Percentiles rank a stretch among this genome's conserved stretches.
phyloP scores from a whole-genome alignment of 2,329 filamentous ascomycete species.

The Diaporthe vexans region DNA sequence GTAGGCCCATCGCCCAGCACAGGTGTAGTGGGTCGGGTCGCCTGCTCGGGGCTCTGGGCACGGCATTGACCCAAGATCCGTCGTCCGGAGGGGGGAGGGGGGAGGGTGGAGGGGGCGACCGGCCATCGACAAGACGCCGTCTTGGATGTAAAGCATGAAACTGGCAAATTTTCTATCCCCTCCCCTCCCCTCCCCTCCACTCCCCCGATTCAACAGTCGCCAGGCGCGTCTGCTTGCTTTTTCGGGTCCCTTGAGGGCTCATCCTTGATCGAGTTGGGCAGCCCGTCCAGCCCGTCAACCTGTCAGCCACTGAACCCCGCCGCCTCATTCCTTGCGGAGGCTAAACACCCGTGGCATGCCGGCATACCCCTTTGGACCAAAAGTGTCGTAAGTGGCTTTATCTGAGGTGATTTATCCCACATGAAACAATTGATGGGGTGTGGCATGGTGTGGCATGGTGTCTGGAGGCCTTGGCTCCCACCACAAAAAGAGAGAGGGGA shows the following conservation, averaged over 20 bases:
- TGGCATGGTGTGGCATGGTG: constrained; percentile 14
- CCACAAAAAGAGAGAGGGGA: neutral
- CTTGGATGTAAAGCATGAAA: constrained; percentile 4
- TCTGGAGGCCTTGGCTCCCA: neutral
- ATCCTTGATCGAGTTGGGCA: neutral
- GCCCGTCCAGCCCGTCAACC: neutral
- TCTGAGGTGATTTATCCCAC: constrained; percentile 6
- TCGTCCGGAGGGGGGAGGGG: neutral
- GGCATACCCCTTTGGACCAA: neutral
- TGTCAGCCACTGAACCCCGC: constrained; percentile 14
- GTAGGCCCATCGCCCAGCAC: too few species aligned
- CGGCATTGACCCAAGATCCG: constrained; percentile 27
- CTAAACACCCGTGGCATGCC: constrained; percentile 3
- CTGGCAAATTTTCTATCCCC: neutral
- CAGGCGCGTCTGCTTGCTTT: constrained; percentile 10
- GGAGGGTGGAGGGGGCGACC: neutral
- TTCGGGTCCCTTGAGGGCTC: constrained; percentile 16
- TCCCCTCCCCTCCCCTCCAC: too few species aligned
- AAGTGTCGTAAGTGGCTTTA: neutral
- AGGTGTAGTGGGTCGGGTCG: neutral
- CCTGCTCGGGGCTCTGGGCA: constrained; percentile 18
- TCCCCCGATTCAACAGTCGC: neutral
- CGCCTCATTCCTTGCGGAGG: constrained; percentile 8
- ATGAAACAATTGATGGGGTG: constrained; percentile 19
- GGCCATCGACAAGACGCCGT: neutral